Evolutionary conservation across 2,329 filamentous ascomycete species (phyloP), one percentile per base, ranked within the genome.

Genomic region (Cytospora mali): DNA sequence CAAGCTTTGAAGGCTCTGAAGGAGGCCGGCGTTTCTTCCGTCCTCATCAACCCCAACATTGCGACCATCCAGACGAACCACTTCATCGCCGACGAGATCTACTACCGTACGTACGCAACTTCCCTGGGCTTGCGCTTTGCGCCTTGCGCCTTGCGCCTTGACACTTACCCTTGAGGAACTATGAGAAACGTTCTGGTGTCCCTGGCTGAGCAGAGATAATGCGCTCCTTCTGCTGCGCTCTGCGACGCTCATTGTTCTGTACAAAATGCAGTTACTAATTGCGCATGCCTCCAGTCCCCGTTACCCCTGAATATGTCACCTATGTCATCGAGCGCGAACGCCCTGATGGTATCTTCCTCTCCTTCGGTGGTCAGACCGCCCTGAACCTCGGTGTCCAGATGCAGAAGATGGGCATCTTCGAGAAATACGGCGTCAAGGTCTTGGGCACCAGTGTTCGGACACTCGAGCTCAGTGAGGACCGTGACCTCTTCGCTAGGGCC

Each of bases 31-130:
- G 91, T 98, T 65, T 80, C 88, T 69, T 97, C 94, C 11, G 91
- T 98, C 61, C 87, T 98, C 68, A 93, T 98, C 76, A 98, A 98
- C 80, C 94, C 94, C 72, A 98, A 98, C 77, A 98, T 98, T 75
- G 94, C 94, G 65, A 98, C 95, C 63, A 98, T 98, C 73, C 94
- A 98, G 80, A 98, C 94, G 71, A 93, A 96, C 76, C 94, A 98
- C 83, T 89, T 90, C 72, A 90, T 98, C 74, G 93, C 93, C 73
- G 94, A 98, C 75, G 93, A 98, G 80, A 91, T 98, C 73, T 98
- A 98, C 84, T 98, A 97, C 79, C 89, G 64, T 65, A 65, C 27
- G 61, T 63, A 25, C 29, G 50, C 29, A 5, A 33, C 29, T 31
- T 13, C 25, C 2, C 3, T 55, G 55, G 42, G 33, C 27, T 53